Base-by-base conservation (phyloP, 148 eudicot species). In the Camellia lanceoleosa region DNA sequence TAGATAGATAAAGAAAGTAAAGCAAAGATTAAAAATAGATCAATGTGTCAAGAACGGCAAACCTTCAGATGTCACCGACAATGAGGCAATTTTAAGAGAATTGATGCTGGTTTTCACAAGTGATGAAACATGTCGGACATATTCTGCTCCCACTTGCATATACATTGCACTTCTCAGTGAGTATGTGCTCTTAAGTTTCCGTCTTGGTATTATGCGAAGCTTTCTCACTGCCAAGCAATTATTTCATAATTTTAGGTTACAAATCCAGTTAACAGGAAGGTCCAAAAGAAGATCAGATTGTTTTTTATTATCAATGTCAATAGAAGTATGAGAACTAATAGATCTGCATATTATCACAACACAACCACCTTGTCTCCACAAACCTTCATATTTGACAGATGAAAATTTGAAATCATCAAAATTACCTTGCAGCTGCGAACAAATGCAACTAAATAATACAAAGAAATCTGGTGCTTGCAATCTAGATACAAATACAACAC, bases 61-160 rank as follows among this genome's bases (percentile, higher is more conserved):
- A 94, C 98, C 98, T 94, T 94, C 94, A 69, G 79, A 82, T 68
- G 86, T 69, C 79, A 85, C 74, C 18, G 90, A 78, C 62, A 82
- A 80, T 44, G 98, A 82, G 19, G 87, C 81, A 78, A 66, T 84
- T 87, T 84, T 87, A 30, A 92, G 85, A 70, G 92, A 86, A 80
- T 80, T 92, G 83, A 94, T 89, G 85, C 92, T 83, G 61, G 71
- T 87, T 84, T 89, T 94, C 84, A 94, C 89, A 43, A 89, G 70
- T 65, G 96, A 88, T 55, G 98, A 94, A 78, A 92, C 93, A 56
- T 92, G 92, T 63, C 90, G 83, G 71, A 88, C 91, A 82, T 92
- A 94, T 62, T 92, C 92, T 49, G 92, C 89, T 80, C 98, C 93
- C 13, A 85, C 88, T 87, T 89, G 93, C 89, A 94, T 79, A 78